phyloP scores from a whole-genome alignment of 176 grass and related monocot genomes.

The Bonia amplexicaulis region DNA sequence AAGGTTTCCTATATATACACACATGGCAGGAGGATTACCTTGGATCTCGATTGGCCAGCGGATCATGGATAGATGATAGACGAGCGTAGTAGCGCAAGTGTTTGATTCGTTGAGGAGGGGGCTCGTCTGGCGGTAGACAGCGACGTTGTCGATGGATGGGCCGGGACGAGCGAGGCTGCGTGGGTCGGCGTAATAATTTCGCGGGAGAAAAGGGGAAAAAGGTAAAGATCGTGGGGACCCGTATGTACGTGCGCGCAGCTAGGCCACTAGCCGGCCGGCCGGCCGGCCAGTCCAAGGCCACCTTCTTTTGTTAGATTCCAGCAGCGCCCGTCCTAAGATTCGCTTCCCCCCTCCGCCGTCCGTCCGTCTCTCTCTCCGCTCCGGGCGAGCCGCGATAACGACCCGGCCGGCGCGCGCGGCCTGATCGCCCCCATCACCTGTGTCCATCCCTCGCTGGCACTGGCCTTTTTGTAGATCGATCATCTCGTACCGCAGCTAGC shows the following conservation, averaged over 20 bases:
- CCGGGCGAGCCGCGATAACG: conserved; percentile 30
- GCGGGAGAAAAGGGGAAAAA: conserved; percentile 36
- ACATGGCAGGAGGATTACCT: not conserved
- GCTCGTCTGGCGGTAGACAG: not conserved
- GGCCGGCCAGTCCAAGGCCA: conserved; percentile 38
- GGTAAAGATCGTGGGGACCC: conserved; percentile 32
- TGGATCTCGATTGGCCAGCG: not conserved
- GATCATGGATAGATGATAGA: not conserved
- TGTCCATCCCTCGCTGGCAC: conserved; percentile 1
- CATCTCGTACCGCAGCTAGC: not conserved
- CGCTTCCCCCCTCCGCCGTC: conserved; percentile 18
- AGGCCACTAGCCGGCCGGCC: conserved; percentile 18
- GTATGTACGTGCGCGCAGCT: not conserved
- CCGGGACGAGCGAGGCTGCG: not conserved
- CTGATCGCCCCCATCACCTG: not conserved
- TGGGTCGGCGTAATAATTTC: conserved; percentile 40
- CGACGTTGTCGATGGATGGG: conserved; percentile 13
- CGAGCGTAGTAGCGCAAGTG: not conserved
- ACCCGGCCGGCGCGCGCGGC: conserved; percentile 19
- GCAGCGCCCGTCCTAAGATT: conserved; percentile 39
- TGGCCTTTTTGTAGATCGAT: not conserved
- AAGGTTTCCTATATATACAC: not conserved
- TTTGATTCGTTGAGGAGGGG: not conserved
- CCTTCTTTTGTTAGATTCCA: conserved; percentile 73
- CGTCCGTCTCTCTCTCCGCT: not conserved